Percentiles rank a stretch among this genome's conserved stretches.
These are phyloP conservation scores for Paracoccidioides brasiliensis DNA, from an alignment of 2,329 filamentous ascomycete species.

Conservation along the genomic window DNA sequence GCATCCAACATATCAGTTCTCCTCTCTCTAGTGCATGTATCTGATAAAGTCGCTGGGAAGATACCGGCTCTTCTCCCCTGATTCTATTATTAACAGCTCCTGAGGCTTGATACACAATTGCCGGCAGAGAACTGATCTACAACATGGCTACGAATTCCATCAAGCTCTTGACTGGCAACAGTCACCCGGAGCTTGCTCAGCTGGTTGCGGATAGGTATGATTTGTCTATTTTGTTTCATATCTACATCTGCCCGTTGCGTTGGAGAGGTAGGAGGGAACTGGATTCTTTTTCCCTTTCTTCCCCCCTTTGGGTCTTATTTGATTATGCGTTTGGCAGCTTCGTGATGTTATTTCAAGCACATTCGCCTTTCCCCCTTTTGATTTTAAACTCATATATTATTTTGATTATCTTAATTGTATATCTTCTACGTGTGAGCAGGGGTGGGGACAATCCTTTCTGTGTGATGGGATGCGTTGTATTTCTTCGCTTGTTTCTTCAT, in stretches of 20 bases:
- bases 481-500: neutral
- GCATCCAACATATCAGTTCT: too few relatives aligned
- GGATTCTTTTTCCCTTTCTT: too few relatives aligned
- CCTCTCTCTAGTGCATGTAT: neutral
- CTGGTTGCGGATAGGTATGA: constrained; percentile 53
- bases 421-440: neutral
- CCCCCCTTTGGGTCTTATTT: neutral
- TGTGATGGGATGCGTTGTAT: neutral
- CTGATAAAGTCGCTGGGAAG: neutral
- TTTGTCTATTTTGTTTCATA: constrained; percentile 9
- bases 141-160: constrained; percentile 60
- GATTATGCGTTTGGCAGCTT: neutral
- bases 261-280: neutral
- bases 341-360: neutral
- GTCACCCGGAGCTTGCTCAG: constrained; percentile 58
- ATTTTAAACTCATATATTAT: neutral
- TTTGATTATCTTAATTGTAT: neutral
- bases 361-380: neutral
- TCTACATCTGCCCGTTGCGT: neutral
- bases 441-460: neutral
- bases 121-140: neutral
- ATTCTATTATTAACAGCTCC: neutral
- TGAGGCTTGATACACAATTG: neutral
- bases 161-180: constrained; percentile 63
- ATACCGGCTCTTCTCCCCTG: neutral